A percentile compares a stretch with the other conserved stretches of the same genome.
phyloP scores from a whole-genome alignment of 306 rosid genomes.

The Cajanus cajan region DNA sequence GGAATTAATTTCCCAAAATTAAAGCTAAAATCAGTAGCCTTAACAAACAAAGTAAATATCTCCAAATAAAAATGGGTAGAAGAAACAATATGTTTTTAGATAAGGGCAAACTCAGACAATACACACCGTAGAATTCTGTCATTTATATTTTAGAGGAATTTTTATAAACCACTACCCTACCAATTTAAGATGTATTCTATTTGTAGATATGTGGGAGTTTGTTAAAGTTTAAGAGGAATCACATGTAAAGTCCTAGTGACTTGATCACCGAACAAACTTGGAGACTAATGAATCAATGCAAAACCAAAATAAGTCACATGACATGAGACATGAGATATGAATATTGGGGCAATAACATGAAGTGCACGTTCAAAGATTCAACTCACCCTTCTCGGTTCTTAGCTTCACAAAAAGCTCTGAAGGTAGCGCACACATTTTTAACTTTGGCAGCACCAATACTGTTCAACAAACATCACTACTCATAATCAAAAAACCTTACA shows the following conservation, averaged over 20 bases:
- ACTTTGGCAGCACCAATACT: constrained; percentile 78
- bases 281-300: constrained; percentile 2
- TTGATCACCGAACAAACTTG: not conserved
- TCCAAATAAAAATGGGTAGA: not conserved
- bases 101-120: not conserved
- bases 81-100: not conserved
- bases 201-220: not conserved
- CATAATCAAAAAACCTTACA: not conserved
- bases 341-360: not conserved
- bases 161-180: not conserved
- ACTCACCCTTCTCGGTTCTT: constrained; percentile 75
- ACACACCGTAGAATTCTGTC: not conserved
- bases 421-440: constrained; percentile 52
- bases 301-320: not conserved
- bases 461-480: constrained; percentile 24
- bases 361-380: constrained; percentile 2
- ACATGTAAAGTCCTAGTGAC: not conserved
- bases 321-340: not conserved
- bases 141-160: not conserved
- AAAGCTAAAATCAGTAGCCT: not conserved
- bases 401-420: constrained; percentile 62
- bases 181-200: not conserved
- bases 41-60: not conserved
- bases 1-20: not conserved
- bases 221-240: not conserved